Percentiles rank a stretch among this genome's conserved stretches.
Conservation (phyloP, 768 basidiomycete species). For the Porpolomopsis calyptriformis region DNA sequence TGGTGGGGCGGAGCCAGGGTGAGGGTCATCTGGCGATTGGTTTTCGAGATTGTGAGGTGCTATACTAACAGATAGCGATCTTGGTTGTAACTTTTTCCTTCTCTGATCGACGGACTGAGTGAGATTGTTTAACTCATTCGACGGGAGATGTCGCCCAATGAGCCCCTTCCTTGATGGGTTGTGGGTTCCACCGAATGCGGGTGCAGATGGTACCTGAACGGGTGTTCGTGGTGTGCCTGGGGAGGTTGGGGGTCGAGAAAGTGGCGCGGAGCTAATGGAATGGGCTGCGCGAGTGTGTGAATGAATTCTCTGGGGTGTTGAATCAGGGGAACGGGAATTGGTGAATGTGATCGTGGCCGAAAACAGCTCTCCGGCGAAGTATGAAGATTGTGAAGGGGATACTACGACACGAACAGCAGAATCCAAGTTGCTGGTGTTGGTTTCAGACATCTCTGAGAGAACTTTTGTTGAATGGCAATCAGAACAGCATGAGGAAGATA, state of each 20-base stretch:
- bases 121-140: slow-evolving; percentile 27
- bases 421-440: slow-evolving; percentile 18
- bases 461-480: no score
- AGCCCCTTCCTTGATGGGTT: slow-evolving; percentile 38
- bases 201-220: slow-evolving; percentile 16
- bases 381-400: slow-evolving; percentile 75
- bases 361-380: slow-evolving; percentile 88
- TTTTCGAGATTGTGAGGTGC: slow-evolving; percentile 37
- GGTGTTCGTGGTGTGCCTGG: slow-evolving; percentile 47
- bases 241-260: slow-evolving; percentile 74
- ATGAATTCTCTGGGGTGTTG: slow-evolving; percentile 22
- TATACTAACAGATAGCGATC: slow-evolving; percentile 60
- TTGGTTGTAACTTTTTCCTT: slow-evolving; percentile 42
- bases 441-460: neutral
- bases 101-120: slow-evolving; percentile 44
- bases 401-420: slow-evolving; percentile 58
- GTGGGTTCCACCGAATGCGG: slow-evolving; percentile 19
- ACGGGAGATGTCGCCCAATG: slow-evolving; percentile 34
- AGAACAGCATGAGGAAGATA: no score
- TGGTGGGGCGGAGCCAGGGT: slow-evolving; percentile 22
- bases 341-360: slow-evolving; percentile 79
- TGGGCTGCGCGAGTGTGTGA: slow-evolving; percentile 61
- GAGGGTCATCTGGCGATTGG: slow-evolving; percentile 21
- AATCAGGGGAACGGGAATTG: slow-evolving; percentile 55
- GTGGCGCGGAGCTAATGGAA: slow-evolving; percentile 73